phyloP scores from a whole-genome alignment of 306 rosid species.

The Acmispon strigosus region DNA sequence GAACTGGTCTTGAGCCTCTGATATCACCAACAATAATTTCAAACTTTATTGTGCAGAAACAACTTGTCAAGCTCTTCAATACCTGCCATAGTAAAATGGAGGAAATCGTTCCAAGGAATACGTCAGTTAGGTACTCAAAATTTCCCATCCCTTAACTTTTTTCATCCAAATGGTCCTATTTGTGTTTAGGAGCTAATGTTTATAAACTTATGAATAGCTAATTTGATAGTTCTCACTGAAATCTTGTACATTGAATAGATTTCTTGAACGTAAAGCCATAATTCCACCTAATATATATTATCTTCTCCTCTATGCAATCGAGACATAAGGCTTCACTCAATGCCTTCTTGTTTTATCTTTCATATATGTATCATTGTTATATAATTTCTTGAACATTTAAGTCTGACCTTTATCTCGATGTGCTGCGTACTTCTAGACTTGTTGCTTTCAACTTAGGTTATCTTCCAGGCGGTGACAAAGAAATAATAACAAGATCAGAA shows the following conservation, averaged over 20 bases:
- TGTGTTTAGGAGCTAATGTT: not conserved
- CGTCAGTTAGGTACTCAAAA: slow-evolving; percentile 50
- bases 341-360: not conserved
- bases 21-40: slow-evolving; percentile 13
- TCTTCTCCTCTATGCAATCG: not conserved
- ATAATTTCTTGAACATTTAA: not conserved
- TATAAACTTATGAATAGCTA: not conserved
- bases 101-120: slow-evolving; percentile 50
- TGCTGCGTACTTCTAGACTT: slow-evolving; percentile 49
- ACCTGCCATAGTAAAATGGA: slow-evolving; percentile 86
- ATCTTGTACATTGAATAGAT: not conserved
- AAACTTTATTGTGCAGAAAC: slow-evolving; percentile 50
- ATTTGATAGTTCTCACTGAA: not conserved
- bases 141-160: not conserved
- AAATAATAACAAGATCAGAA: slow-evolving; percentile 55
- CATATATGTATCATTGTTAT: not conserved
- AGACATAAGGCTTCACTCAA: no score
- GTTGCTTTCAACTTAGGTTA: slow-evolving; percentile 91
- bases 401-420: slow-evolving; percentile 14
- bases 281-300: not conserved
- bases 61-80: slow-evolving; percentile 53
- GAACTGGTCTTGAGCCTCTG: not conserved
- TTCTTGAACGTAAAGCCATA: not conserved
- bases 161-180: slow-evolving; percentile 1
- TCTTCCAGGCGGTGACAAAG: slow-evolving; percentile 91